Evolutionary conservation across 768 basidiomycete genomes (phyloP).

Genomic region (Auricularia sp.): DNA sequence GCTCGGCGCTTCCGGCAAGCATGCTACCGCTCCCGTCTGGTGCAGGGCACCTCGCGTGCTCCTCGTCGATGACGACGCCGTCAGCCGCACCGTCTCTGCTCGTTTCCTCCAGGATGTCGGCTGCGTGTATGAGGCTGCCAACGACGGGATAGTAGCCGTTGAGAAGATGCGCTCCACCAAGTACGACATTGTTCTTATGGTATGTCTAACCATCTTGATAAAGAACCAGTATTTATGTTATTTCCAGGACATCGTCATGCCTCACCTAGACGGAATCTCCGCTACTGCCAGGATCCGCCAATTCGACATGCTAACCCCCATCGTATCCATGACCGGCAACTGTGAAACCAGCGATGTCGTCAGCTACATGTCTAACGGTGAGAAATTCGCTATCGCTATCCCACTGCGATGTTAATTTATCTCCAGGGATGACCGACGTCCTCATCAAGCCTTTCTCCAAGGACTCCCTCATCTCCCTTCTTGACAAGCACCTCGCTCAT

Average conservation of each 20-base stretch:
- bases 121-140: slow-evolving; percentile 87
- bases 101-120: slow-evolving; percentile 95
- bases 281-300: slow-evolving; percentile 90
- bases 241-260: slow-evolving; percentile 90
- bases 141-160: slow-evolving; percentile 86
- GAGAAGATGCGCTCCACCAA: slow-evolving; percentile 94
- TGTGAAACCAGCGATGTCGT: slow-evolving; percentile 84
- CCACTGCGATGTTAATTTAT: not conserved
- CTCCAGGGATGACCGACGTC: slow-evolving; percentile 91
- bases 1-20: slow-evolving; percentile 13
- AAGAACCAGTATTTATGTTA: not conserved
- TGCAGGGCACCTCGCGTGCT: slow-evolving; percentile 83
- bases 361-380: slow-evolving; percentile 74
- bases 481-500: slow-evolving; percentile 49
- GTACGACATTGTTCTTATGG: slow-evolving; percentile 95
- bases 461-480: slow-evolving; percentile 80
- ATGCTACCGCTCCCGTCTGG: slow-evolving; percentile 73
- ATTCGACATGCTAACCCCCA: slow-evolving; percentile 91
- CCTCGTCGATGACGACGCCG: slow-evolving; percentile 91
- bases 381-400: not conserved
- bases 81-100: slow-evolving; percentile 76
- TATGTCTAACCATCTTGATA: slow-evolving; percentile 24
- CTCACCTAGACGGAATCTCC: slow-evolving; percentile 75
- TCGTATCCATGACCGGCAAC: slow-evolving; percentile 97
- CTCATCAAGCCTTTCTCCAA: slow-evolving; percentile 97